These are phyloP conservation scores for Zasmidium cellare DNA, from an alignment of 2,329 filamentous ascomycete species.

Conservation along the genomic window DNA sequence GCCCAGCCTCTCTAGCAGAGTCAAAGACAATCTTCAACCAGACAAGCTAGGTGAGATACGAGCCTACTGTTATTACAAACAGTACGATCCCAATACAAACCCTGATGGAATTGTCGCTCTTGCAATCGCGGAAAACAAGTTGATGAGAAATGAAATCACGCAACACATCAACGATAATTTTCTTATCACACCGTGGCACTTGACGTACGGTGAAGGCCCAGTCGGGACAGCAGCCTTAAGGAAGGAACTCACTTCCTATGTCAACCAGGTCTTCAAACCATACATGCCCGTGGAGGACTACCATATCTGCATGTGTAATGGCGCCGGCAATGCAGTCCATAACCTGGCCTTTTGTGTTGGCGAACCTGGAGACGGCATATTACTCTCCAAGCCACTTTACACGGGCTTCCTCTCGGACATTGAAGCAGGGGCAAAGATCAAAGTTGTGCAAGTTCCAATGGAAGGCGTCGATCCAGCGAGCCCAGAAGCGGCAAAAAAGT, in stretches of 20 bases:
- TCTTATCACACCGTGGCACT: slow-evolving; percentile 6
- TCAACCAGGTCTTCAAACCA: slow-evolving; percentile 7
- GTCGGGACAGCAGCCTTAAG: not conserved
- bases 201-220: slow-evolving; percentile 9
- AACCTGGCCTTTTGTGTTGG: slow-evolving; percentile 10
- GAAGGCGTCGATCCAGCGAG: not conserved
- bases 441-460: not conserved
- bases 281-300: not conserved
- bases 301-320: slow-evolving; percentile 4
- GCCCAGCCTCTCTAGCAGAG: not conserved
- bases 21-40: slow-evolving; percentile 2
- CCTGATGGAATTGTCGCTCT: slow-evolving; percentile 9
- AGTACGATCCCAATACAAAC: slow-evolving; percentile 9
- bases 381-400: slow-evolving; percentile 8
- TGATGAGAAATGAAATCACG: slow-evolving; percentile 10
- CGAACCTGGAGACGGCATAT: slow-evolving; percentile 10
- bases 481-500: not conserved
- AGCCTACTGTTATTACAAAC: slow-evolving; percentile 2
- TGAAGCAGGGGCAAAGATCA: not conserved
- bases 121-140: slow-evolving; percentile 10
- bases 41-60: slow-evolving; percentile 6
- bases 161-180: slow-evolving; percentile 8
- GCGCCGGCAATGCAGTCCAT: not conserved
- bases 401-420: slow-evolving; percentile 10
- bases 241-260: not conserved